Evolutionary conservation across 2,329 filamentous ascomycete species (phyloP).

Genomic region (Hypoxylon sp.): DNA sequence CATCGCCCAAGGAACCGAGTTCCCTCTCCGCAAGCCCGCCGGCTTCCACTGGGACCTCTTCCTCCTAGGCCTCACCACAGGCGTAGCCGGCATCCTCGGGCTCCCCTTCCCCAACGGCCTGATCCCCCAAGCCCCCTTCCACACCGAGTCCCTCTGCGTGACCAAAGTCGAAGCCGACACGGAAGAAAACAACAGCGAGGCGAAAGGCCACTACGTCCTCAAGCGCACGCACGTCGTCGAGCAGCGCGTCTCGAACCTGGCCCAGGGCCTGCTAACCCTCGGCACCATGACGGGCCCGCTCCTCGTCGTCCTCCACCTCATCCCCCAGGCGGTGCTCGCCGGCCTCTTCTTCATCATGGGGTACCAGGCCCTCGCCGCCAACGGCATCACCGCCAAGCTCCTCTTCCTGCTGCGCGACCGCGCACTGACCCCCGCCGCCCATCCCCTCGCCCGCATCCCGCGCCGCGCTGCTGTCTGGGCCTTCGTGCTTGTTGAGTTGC

Average conservation of each 20-base stretch:
- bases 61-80: slow-evolving; percentile 83
- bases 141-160: slow-evolving; percentile 84
- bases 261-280: slow-evolving; percentile 82
- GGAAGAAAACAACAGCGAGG: slow-evolving; percentile 65
- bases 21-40: slow-evolving; percentile 83
- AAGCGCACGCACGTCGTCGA: slow-evolving; percentile 77
- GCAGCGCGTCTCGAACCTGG: slow-evolving; percentile 83
- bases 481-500: slow-evolving; percentile 77
- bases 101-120: slow-evolving; percentile 87
- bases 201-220: slow-evolving; percentile 70
- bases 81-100: slow-evolving; percentile 80
- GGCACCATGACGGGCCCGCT: slow-evolving; percentile 84
- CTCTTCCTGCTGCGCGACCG: slow-evolving; percentile 78
- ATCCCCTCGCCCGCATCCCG: slow-evolving; percentile 73
- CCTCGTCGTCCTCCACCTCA: slow-evolving; percentile 80
- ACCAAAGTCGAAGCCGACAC: slow-evolving; percentile 69
- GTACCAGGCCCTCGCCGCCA: slow-evolving; percentile 80
- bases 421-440: slow-evolving; percentile 70
- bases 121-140: slow-evolving; percentile 87
- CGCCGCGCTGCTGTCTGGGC: slow-evolving; percentile 77
- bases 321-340: slow-evolving; percentile 84
- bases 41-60: slow-evolving; percentile 91
- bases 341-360: slow-evolving; percentile 91
- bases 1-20: slow-evolving; percentile 87
- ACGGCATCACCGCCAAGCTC: slow-evolving; percentile 83